Base-by-base conservation (phyloP, 768 basidiomycete species). In the Kwoniella dejecticola region DNA sequence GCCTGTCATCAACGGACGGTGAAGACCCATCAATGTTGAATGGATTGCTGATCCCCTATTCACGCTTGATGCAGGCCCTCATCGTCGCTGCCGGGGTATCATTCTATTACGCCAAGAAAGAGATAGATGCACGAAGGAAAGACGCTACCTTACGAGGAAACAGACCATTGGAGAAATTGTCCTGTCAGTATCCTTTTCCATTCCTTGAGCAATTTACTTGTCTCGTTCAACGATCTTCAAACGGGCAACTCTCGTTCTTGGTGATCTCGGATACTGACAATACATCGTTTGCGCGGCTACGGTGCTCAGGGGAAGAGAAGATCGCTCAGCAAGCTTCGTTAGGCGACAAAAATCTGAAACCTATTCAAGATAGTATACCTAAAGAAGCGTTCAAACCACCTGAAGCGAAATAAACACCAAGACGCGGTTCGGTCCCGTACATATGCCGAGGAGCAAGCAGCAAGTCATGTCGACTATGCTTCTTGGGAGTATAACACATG, bases 51-150 rank as follows among this genome's bases (percentile, higher is more conserved):
- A n/a, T n/a, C n/a, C n/a, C n/a, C n/a, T n/a, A n/a, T n/a, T 17
- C 47, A 6, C 13, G 17, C 41, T 44, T 3, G 10, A 30, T 15
- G 15, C 27, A 72, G 70, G 70, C 52, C 17, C 57, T 72, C 26
- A 68, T 68, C 29, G 59, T 69, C 21, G 70, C 70, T 19, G 67
- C 63, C 12, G 70, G 60, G 21, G 64, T 62, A 4, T 49, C 45
- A 21, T 72, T 63, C 54, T 69, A 72, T 52, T 66, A 60, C 54
- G 67, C 70, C 52, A 66, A 66, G 38, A 61, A 64, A 30, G 64
- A 68, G 23, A 69, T 68, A 12, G 63, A 72, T 30, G 52, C 26
- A 8, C 40, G 67, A 33, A 19, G 70, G 10, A 52, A 54, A 24
- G 70, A 72, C 11, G 66, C 67, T 44, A 40, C 41, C 15, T 36